phyloP scores from a whole-genome alignment of 306 rosid species.

The Psophocarpus tetragonolobus region DNA sequence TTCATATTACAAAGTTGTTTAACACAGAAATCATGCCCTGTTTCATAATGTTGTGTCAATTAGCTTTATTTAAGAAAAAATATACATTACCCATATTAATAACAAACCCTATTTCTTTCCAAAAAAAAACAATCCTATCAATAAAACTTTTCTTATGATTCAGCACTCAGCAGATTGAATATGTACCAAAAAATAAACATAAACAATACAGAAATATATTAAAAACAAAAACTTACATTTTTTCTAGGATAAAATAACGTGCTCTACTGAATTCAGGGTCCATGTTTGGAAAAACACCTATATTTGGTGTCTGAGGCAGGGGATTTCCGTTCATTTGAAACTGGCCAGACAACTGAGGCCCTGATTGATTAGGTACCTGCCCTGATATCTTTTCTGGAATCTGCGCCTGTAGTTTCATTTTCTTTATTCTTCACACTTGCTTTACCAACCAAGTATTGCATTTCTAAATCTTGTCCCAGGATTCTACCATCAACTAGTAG shows the following conservation, averaged over 20 bases:
- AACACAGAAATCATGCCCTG: background rate
- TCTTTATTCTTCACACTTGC: slow-evolving; percentile 38
- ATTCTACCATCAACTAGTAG: slow-evolving; percentile 34
- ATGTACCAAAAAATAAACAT: background rate
- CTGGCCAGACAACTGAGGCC: slow-evolving; percentile 59
- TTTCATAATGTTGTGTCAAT: background rate
- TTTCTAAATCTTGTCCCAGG: slow-evolving; percentile 38
- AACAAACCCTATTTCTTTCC: background rate
- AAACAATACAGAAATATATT: background rate
- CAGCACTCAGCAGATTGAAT: background rate
- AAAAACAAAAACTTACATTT: slow-evolving; percentile 61
- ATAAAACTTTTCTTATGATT: background rate
- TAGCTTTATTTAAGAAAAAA: background rate
- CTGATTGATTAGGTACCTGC: slow-evolving; percentile 74
- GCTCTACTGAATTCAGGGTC: slow-evolving; percentile 66
- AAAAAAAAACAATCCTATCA: background rate
- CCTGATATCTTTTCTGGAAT: slow-evolving; percentile 68
- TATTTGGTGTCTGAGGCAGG: slow-evolving; percentile 45
- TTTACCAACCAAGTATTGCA: slow-evolving; percentile 18
- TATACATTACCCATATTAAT: background rate
- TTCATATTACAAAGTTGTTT: background rate
- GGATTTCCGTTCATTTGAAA: slow-evolving; percentile 62
- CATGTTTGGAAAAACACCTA: slow-evolving; percentile 50
- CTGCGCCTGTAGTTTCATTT: slow-evolving; percentile 72
- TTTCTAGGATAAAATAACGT: slow-evolving; percentile 57